These are phyloP conservation scores for Aurantiochytrium sp. DNA, from an alignment of 108 stramenopile species.

Conservation along the genomic window DNA sequence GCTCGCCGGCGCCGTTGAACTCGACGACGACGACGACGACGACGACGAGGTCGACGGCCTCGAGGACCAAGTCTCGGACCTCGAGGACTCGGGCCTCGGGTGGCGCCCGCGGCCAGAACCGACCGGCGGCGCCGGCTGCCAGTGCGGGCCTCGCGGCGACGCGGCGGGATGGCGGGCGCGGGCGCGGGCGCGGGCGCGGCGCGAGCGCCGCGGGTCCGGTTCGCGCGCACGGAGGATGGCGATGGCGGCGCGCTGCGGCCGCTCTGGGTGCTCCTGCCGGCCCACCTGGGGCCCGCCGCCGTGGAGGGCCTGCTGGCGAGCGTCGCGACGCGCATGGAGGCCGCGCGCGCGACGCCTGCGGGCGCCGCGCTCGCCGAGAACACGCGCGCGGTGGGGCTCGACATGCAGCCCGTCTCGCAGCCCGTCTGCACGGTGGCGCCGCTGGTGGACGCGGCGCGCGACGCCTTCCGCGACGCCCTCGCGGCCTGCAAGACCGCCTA, in stretches of 20 bases:
- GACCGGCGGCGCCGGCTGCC: too few species aligned
- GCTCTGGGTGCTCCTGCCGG: background rate
- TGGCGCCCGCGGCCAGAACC: too few species aligned
- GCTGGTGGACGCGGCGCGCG: background rate
- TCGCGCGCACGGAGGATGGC: background rate
- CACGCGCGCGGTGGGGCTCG: background rate
- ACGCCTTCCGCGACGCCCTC: background rate
- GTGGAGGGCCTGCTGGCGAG: background rate
- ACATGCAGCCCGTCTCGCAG: background rate
- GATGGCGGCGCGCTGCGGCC: background rate
- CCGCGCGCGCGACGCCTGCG: background rate
- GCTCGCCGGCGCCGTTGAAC: too few species aligned
- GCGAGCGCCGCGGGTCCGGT: background rate
- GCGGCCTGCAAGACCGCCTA: background rate
- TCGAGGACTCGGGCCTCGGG: too few species aligned
- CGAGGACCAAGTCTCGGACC: too few species aligned
- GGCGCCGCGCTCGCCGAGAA: background rate
- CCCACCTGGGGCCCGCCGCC: background rate
- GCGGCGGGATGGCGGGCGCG: too few species aligned
- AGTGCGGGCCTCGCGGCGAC: too few species aligned
- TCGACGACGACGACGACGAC: too few species aligned
- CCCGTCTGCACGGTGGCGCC: background rate
- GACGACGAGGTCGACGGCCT: too few species aligned
- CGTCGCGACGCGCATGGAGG: background rate
- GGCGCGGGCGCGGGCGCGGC: too few species aligned